Percentiles rank a stretch among this genome's conserved stretches.
phyloP scores from a whole-genome alignment of 2,329 filamentous ascomycete species.

The Fusarium succisae region DNA sequence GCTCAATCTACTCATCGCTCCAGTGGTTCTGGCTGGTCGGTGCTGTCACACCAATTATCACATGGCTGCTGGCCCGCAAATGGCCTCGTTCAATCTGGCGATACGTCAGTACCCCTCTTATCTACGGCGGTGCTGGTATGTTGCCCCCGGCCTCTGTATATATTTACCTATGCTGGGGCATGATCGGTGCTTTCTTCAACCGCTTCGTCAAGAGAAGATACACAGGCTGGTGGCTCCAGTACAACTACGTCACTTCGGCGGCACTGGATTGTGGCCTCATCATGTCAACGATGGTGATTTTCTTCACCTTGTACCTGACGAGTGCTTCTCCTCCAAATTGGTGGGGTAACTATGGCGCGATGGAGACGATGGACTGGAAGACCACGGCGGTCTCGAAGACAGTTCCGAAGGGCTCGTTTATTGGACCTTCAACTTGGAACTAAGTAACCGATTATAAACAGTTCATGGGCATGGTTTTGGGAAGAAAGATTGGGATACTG shows the following conservation, averaged over 20 bases:
- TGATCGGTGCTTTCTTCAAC: conserved; percentile 75
- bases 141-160: conserved; percentile 76
- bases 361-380: conserved; percentile 58
- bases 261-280: conserved; percentile 75
- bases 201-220: conserved; percentile 71
- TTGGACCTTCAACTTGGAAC: conserved; percentile 62
- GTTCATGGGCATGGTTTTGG: conserved; percentile 5
- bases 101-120: conserved; percentile 73
- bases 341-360: conserved; percentile 66
- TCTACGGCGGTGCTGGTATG: conserved; percentile 71
- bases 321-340: conserved; percentile 64
- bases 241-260: conserved; percentile 80
- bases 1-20: conserved; percentile 69
- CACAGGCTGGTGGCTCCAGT: conserved; percentile 79
- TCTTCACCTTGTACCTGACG: conserved; percentile 73
- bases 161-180: conserved; percentile 76
- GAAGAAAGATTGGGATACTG: conserved; percentile 23
- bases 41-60: conserved; percentile 67
- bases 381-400: conserved; percentile 55
- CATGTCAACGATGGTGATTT: conserved; percentile 73
- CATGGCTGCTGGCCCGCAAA: conserved; percentile 68
- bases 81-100: conserved; percentile 70
- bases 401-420: conserved; percentile 56
- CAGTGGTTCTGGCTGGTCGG: conserved; percentile 79
- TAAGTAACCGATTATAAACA: conserved; percentile 30